Evolutionary conservation across 495 filamentous ascomycete species (phyloP).

Genomic region (Lasiosphaeria hispida): DNA sequence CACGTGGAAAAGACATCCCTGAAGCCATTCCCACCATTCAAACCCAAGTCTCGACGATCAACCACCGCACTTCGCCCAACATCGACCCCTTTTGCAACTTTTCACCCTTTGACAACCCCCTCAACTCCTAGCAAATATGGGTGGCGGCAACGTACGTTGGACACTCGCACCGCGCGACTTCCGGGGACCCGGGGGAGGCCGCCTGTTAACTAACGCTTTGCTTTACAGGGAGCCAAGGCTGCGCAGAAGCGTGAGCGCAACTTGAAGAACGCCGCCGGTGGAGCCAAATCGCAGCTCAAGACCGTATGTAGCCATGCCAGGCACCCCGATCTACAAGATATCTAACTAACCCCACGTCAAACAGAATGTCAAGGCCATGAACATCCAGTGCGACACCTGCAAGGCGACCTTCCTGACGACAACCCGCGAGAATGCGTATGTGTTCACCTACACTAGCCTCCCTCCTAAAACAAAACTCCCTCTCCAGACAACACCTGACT

Average conservation of each 20-base stretch:
- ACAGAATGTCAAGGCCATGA: slow-evolving; percentile 53
- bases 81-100: neutral
- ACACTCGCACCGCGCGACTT: neutral
- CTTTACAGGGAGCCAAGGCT: slow-evolving; percentile 53
- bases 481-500: neutral
- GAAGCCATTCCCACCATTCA: slow-evolving; percentile 4
- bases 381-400: slow-evolving; percentile 56
- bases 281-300: slow-evolving; percentile 56
- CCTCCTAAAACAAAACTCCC: neutral
- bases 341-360: slow-evolving; percentile 2
- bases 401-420: slow-evolving; percentile 57
- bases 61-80: neutral
- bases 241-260: slow-evolving; percentile 58
- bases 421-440: slow-evolving; percentile 52
- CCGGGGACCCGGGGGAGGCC: neutral
- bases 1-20: neutral
- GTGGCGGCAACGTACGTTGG: slow-evolving; percentile 49
- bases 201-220: neutral
- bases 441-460: slow-evolving; percentile 3
- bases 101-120: neutral
- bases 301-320: slow-evolving; percentile 33
- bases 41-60: neutral
- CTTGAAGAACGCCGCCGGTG: slow-evolving; percentile 41
- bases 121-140: slow-evolving; percentile 38
- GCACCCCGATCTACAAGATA: neutral